Conservation (phyloP, 192 early-diverging fungal species). For the Coemansia erecta region DNA sequence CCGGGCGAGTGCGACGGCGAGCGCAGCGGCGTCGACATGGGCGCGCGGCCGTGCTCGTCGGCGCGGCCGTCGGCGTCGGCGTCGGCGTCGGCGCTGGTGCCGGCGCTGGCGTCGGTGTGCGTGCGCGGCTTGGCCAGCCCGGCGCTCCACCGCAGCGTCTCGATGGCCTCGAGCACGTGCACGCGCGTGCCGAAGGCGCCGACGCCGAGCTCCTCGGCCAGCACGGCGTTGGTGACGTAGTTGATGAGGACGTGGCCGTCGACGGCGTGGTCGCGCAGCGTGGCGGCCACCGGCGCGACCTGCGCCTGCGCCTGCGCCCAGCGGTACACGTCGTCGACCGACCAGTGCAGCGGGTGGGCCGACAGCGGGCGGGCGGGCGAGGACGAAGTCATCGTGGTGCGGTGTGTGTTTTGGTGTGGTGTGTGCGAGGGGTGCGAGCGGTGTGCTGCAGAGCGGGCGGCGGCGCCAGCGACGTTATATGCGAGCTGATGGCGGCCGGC, state of each 20-base stretch:
- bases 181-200: constrained; percentile 49
- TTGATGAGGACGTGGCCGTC: constrained; percentile 50
- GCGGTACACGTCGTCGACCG: constrained; percentile 38
- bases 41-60: constrained; percentile 3
- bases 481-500: too few species aligned
- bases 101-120: constrained; percentile 8
- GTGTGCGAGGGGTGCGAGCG: neutral
- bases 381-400: constrained; percentile 6
- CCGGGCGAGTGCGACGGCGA: constrained; percentile 17
- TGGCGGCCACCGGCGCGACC: constrained; percentile 20
- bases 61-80: constrained; percentile 3
- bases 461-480: too few species aligned
- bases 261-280: constrained; percentile 45
- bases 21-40: neutral
- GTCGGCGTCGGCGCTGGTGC: constrained; percentile 1
- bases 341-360: constrained; percentile 30
- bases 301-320: constrained; percentile 31
- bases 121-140: constrained; percentile 15
- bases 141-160: constrained; percentile 44
- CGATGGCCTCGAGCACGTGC: constrained; percentile 49
- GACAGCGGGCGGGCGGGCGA: constrained; percentile 8
- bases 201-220: constrained; percentile 51
- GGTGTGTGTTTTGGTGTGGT: neutral
- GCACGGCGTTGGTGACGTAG: constrained; percentile 51
- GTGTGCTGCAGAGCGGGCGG: too few species aligned